phyloP scores from a whole-genome alignment of 2,329 filamentous ascomycete genomes.

The Plenodomus lindquistii region DNA sequence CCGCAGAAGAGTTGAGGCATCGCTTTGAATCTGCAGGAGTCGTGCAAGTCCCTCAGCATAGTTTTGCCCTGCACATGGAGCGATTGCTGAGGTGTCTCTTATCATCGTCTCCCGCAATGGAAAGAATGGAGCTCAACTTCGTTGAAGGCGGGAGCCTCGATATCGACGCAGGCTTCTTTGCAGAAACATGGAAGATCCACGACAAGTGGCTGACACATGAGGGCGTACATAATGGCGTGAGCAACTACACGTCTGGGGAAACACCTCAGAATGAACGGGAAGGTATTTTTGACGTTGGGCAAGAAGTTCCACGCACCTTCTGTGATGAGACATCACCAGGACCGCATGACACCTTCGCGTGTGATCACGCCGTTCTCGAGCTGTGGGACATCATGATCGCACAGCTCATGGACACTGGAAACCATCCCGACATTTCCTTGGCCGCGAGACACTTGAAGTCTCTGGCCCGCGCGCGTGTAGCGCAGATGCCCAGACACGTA shows the following conservation, averaged over 20 bases:
- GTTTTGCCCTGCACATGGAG: neutral
- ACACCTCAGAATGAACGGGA: too few species aligned
- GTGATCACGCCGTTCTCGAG: constrained; percentile 11
- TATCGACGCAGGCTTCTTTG: too few species aligned
- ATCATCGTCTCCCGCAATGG: neutral
- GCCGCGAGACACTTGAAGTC: neutral
- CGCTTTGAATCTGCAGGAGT: constrained; percentile 1
- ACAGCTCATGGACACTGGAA: neutral
- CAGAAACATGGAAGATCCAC: constrained; percentile 5
- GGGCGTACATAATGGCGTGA: constrained; percentile 4
- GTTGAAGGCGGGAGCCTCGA: neutral
- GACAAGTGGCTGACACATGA: constrained; percentile 8
- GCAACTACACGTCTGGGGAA: too few species aligned
- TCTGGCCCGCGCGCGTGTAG: neutral
- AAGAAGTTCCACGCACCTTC: neutral
- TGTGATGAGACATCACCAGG: constrained; percentile 3
- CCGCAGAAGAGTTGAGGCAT: constrained; percentile 1
- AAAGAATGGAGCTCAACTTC: neutral
- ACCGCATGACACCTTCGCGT: constrained; percentile 3
- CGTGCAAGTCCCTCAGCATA: neutral
- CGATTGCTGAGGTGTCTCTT: neutral
- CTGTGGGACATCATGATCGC: constrained; percentile 12
- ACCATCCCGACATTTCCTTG: neutral
- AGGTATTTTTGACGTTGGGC: too few species aligned
- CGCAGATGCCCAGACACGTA: neutral